Base-by-base conservation (phyloP, 129 eudicot species). In the Dittrichia graveolens region DNA sequence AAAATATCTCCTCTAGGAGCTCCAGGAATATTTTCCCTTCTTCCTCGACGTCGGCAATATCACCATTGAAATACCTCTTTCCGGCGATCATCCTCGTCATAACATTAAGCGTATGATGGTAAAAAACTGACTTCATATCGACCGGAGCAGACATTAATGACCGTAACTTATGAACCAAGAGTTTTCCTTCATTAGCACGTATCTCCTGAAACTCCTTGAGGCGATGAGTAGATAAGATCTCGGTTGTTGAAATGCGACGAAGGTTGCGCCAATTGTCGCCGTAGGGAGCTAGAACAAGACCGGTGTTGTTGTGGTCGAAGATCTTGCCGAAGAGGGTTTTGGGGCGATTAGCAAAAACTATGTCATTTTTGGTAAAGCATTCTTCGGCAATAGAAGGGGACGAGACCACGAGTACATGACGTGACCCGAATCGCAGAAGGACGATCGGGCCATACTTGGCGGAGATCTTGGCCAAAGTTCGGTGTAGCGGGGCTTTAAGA, bases 261-360 rank as follows among this genome's bases (percentile, higher is more conserved):
- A 88, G 79, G 39, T 81, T 80, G 47, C 91, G 78, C 83, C 87
- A 85, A 42, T 69, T 43, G 8, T 80, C 75, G 6, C 86, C 77
- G 7, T 83, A 81, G 0, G 86, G 61, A 3, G 74, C 16, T 84
- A 82, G 78, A 0, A 59, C 75, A 0, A 88, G 52, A 24, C 85
- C 81, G 7, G 83, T 82, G 78, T 49, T 76, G 35, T 85, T 67
- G 24, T 53, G 19, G 14, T 81, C 86, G 0, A 78, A 4, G 78
- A 74, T 58, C 41, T 73, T 71, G 4, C 82, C 86, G 8, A 63
- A 75, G 10, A 81, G 39, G 59, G 79, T 61, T 0, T 55, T 4
- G 0, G 89, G 89, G 10, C 86, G 82, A 65, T 85, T 78, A 8
- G 86, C 86, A 9, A 85, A 76, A 0, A 79, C 12, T 4, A 52